Conservation (phyloP, 352 stramenopile genomes). For the Stramenopiles sp. region DNA sequence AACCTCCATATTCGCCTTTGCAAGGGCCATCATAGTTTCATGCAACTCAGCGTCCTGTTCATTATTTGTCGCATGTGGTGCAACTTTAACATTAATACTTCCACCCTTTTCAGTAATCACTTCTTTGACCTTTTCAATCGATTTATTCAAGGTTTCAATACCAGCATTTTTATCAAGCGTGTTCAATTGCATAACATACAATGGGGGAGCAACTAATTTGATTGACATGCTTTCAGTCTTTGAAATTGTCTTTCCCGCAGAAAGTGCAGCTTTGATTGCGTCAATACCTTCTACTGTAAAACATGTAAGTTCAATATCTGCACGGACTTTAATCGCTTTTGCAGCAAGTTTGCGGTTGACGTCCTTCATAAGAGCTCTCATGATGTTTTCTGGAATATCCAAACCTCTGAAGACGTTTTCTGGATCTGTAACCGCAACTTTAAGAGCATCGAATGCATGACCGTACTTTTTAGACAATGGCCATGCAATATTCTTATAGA, state of each 20-base stretch:
- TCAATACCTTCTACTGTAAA: conserved; percentile 98
- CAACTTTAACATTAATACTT: background rate
- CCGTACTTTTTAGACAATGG: conserved; percentile 94
- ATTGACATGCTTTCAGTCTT: conserved; percentile 77
- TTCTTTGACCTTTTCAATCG: conserved; percentile 13
- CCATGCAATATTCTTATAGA: conserved; percentile 74
- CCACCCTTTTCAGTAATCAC: conserved; percentile 12
- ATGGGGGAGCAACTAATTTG: conserved; percentile 89
- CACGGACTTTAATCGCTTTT: conserved; percentile 94
- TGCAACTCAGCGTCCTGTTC: too few species aligned
- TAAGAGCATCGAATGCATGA: conserved; percentile 96
- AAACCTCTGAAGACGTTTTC: conserved; percentile 48
- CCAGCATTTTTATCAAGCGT: conserved; percentile 48
- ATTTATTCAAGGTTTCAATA: background rate
- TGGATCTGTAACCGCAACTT: conserved; percentile 30
- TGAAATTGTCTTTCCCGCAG: conserved; percentile 30
- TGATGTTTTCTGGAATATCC: conserved; percentile 33
- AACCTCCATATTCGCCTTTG: too few species aligned
- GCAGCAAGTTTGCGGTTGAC: conserved; percentile 80
- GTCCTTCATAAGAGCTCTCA: conserved; percentile 38
- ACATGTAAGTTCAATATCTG: conserved; percentile 96
- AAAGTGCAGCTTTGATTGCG: conserved; percentile 72
- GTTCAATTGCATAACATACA: conserved; percentile 96
- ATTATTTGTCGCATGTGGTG: conserved; percentile 1
- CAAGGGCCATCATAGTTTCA: too few species aligned